These are phyloP conservation scores for Paraphoma sp. DNA, from an alignment of 2,329 filamentous ascomycete genomes.

Conservation along the genomic window DNA sequence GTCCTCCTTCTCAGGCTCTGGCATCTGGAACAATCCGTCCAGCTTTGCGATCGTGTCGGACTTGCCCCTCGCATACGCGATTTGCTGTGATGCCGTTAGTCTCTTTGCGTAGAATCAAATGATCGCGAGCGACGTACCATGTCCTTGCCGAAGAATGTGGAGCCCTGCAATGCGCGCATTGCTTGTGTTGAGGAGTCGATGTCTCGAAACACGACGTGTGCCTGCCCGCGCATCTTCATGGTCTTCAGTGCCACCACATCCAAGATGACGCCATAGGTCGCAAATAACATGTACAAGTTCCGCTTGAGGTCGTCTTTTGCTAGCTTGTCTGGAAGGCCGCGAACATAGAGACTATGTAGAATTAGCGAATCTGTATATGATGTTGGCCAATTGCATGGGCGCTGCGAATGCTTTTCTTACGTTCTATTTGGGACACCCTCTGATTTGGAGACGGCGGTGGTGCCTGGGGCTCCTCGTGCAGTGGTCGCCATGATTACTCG, in stretches of 20 bases:
- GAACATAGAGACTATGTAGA: constrained; percentile 76
- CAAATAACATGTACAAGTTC: constrained; percentile 90
- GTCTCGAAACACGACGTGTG: constrained; percentile 90
- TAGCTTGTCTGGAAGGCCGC: constrained; percentile 88
- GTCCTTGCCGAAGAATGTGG: constrained; percentile 82
- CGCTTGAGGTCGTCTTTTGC: constrained; percentile 87
- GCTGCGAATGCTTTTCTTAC: constrained; percentile 23
- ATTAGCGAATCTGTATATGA: constrained; percentile 16
- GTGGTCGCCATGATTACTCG: constrained; percentile 32
- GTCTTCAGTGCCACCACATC: constrained; percentile 92
- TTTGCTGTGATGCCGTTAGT: constrained; percentile 67
- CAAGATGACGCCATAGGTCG: constrained; percentile 89
- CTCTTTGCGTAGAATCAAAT: not conserved
- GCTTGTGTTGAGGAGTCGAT: constrained; percentile 91
- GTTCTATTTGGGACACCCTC: constrained; percentile 40
- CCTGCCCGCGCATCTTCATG: constrained; percentile 92
- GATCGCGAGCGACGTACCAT: constrained; percentile 67
- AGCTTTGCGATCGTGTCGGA: constrained; percentile 89
- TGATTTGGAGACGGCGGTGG: constrained; percentile 18
- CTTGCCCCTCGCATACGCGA: constrained; percentile 88
- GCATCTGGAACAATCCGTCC: constrained; percentile 84
- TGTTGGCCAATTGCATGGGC: not conserved
- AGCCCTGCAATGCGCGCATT: constrained; percentile 85
- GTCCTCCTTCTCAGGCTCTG: constrained; percentile 49
- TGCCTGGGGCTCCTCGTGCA: constrained; percentile 31